A percentile compares a stretch with the other conserved stretches of the same genome.
Conservation (phyloP, 345 rosid species). For the Camelina sativa region DNA sequence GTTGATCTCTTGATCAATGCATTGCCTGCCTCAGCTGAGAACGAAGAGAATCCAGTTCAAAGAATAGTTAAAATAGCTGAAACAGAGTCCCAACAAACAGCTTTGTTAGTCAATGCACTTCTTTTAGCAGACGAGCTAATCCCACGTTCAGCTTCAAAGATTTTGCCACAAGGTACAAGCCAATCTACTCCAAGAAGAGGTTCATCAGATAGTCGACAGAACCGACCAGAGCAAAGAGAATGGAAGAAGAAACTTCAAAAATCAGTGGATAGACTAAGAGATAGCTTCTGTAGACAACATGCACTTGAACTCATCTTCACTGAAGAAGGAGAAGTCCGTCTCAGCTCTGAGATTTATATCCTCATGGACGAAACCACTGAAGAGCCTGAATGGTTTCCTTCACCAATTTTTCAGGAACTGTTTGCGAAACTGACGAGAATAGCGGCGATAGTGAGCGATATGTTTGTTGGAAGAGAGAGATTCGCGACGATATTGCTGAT, state of each 20-base stretch:
- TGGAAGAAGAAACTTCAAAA: constrained; percentile 86
- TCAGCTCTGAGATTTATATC: constrained; percentile 60
- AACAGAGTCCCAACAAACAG: constrained; percentile 81
- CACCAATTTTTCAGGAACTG: constrained; percentile 75
- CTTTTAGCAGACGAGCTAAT: constrained; percentile 85
- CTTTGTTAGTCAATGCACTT: constrained; percentile 83
- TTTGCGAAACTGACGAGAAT: constrained; percentile 65
- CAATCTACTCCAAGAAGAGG: constrained; percentile 58
- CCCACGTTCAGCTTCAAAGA: constrained; percentile 78
- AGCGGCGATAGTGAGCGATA: constrained; percentile 66
- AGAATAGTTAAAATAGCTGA: constrained; percentile 79
- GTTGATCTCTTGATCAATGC: constrained; percentile 79
- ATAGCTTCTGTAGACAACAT: constrained; percentile 90
- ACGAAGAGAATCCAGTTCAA: constrained; percentile 63
- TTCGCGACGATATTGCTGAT: constrained; percentile 82
- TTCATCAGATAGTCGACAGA: constrained; percentile 61
- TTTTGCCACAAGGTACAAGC: constrained; percentile 58
- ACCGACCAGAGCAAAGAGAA: constrained; percentile 81
- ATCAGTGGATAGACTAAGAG: constrained; percentile 76
- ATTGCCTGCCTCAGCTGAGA: constrained; percentile 73
- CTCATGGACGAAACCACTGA: constrained; percentile 62
- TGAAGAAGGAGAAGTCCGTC: constrained; percentile 78
- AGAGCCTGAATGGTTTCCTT: constrained; percentile 90
- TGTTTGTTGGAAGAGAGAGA: constrained; percentile 89
- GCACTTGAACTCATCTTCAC: constrained; percentile 90